Conservation (phyloP, 2,329 filamentous ascomycete genomes). For the Verticillium nonalfalfae region DNA sequence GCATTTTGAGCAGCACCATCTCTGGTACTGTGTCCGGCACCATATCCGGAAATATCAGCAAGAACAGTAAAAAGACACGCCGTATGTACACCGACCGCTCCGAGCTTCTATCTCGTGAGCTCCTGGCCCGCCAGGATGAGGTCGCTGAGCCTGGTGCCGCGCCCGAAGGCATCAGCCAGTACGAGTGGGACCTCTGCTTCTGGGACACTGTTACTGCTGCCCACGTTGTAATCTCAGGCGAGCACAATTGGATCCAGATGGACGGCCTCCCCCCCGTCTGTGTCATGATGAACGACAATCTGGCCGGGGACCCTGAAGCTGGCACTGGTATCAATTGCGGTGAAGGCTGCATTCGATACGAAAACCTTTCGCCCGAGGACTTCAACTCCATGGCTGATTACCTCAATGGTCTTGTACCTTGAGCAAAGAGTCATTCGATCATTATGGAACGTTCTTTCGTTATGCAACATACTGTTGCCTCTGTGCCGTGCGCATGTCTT, state of each 20-base stretch:
- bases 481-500: too few relatives aligned
- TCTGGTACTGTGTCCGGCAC: background rate
- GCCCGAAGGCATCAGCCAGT: background rate
- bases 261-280: background rate
- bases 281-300: background rate
- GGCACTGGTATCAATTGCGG: background rate
- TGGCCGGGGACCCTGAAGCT: background rate
- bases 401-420: background rate
- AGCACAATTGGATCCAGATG: background rate
- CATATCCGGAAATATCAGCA: background rate
- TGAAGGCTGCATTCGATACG: background rate
- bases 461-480: too few relatives aligned
- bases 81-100: background rate
- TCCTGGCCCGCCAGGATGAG: background rate
- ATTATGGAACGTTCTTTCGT: too few relatives aligned
- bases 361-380: background rate
- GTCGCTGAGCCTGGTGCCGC: background rate
- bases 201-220: background rate
- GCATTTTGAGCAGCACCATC: background rate
- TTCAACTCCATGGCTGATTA: background rate
- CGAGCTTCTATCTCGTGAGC: background rate
- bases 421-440: background rate
- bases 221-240: background rate
- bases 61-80: background rate
- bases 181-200: background rate